Evolutionary conservation across 78 protist genomes (phyloP).

Genomic region (Protostelium mycophagum): DNA sequence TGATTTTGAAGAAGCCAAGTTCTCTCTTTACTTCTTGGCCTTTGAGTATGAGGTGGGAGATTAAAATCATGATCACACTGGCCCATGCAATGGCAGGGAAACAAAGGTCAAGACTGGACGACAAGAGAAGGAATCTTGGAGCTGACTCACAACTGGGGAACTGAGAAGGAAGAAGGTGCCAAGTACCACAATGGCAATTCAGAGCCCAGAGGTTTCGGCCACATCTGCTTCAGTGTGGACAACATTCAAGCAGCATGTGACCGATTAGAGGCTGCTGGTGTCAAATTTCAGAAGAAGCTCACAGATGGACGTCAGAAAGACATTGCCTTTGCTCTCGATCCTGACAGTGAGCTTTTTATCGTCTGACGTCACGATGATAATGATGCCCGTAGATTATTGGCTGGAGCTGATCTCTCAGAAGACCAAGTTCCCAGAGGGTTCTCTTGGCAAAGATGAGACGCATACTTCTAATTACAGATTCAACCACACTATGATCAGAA

Average conservation of each 20-base stretch:
- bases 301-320: background rate
- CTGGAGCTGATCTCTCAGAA: background rate
- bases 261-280: background rate
- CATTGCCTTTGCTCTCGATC: background rate
- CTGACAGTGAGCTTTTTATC: background rate
- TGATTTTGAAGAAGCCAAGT: background rate
- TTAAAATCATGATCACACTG: background rate
- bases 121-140: background rate
- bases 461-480: background rate
- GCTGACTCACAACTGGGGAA: background rate
- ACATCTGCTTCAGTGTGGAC: background rate
- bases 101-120: background rate
- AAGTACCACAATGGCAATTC: background rate
- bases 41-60: background rate
- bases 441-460: background rate
- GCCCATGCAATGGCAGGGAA: background rate
- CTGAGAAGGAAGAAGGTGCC: background rate
- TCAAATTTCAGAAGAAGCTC: background rate
- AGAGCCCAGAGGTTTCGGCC: background rate
- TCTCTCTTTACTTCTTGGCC: background rate
- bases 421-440: background rate
- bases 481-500: background rate
- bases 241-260: background rate
- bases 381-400: background rate
- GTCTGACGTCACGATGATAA: background rate